Conservation (phyloP, 169 alveolate genomes). For the Plasmodium vivax region DNA sequence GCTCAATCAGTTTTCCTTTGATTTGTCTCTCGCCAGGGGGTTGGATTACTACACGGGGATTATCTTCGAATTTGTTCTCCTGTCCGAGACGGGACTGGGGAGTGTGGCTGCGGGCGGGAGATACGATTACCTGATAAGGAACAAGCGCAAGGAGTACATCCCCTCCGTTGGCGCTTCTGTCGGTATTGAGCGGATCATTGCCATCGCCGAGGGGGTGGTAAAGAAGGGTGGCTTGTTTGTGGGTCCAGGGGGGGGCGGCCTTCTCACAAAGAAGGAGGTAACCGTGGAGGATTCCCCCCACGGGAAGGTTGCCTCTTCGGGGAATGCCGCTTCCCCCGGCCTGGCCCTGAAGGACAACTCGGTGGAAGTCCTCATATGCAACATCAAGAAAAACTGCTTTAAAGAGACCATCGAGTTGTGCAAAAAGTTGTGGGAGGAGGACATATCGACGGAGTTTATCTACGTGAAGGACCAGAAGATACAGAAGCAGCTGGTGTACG, state of each 20-base stretch:
- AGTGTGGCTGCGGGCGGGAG: constrained; percentile 99
- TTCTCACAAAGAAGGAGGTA: background rate
- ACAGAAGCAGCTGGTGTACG: constrained; percentile 89
- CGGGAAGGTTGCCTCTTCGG: constrained; percentile 7
- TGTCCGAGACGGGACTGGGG: constrained; percentile 90
- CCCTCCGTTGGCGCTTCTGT: constrained; percentile 97
- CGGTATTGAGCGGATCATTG: constrained; percentile 95
- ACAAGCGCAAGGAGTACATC: constrained; percentile 89
- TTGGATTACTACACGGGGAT: constrained; percentile 98
- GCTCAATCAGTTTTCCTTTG: constrained; percentile 85
- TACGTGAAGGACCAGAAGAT: constrained; percentile 79
- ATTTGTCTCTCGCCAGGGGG: constrained; percentile 96
- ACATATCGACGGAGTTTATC: constrained; percentile 79
- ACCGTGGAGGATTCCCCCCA: background rate
- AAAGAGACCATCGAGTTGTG: constrained; percentile 80
- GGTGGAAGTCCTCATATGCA: constrained; percentile 74
- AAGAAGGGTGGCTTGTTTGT: constrained; percentile 27
- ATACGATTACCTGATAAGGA: constrained; percentile 95
- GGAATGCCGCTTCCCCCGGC: constrained; percentile 16
- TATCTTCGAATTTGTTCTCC: constrained; percentile 94
- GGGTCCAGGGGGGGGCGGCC: background rate
- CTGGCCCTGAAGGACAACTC: constrained; percentile 83
- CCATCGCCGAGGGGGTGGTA: constrained; percentile 78
- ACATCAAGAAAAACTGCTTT: constrained; percentile 41
- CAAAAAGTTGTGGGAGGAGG: constrained; percentile 79